Evolutionary conservation across 148 eudicot species (phyloP).

Genomic region (Arctostaphylos glauca): DNA sequence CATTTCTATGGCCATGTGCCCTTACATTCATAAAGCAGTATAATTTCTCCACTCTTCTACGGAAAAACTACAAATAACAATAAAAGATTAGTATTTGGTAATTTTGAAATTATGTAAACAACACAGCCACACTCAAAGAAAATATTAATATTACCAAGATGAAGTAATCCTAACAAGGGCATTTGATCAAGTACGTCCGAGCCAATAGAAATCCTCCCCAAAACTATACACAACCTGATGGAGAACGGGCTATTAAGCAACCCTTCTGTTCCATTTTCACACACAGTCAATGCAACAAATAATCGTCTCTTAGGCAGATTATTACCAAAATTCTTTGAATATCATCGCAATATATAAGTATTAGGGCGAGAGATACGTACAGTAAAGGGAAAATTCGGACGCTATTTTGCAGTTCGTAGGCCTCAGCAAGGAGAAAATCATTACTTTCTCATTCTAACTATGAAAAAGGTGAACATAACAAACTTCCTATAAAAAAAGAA

Average conservation of each 20-base stretch:
- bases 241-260: too few relatives aligned
- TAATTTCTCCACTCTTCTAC: not conserved
- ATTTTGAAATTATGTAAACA: not conserved
- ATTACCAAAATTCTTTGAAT: too few relatives aligned
- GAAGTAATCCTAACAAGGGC: conserved; percentile 48
- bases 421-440: not conserved
- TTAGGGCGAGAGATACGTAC: too few relatives aligned
- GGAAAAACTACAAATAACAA: not conserved
- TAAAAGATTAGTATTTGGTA: not conserved
- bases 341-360: too few relatives aligned
- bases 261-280: too few relatives aligned
- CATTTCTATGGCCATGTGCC: too few relatives aligned
- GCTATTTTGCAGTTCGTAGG: too few relatives aligned
- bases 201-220: conserved; percentile 35
- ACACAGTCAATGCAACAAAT: too few relatives aligned
- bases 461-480: not conserved
- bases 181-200: conserved; percentile 56
- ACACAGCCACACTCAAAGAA: not conserved
- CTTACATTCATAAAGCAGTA: too few relatives aligned
- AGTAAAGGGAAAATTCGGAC: too few relatives aligned
- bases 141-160: conserved; percentile 10
- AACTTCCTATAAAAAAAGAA: not conserved
- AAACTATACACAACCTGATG: too few relatives aligned
- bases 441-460: not conserved
- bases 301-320: too few relatives aligned